Percentiles rank a stretch among this genome's conserved stretches.
phyloP scores from a whole-genome alignment of 2,329 filamentous ascomycete genomes.

The Fusarium tanahbumbuense region DNA sequence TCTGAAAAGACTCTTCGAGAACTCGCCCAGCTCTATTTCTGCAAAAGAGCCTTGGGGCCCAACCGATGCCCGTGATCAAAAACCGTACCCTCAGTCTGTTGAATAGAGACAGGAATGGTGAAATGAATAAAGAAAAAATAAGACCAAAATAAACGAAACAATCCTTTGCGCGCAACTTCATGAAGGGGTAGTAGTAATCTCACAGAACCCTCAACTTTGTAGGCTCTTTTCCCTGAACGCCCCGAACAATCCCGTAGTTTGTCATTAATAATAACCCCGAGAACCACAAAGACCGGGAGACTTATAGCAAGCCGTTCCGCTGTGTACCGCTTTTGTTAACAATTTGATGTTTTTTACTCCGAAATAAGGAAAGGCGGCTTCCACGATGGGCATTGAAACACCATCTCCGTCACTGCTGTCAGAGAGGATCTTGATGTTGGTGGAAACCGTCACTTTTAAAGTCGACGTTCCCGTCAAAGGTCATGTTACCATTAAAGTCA shows the following conservation, averaged over 20 bases:
- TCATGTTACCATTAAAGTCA: conserved; percentile 3
- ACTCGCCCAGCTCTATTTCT: conserved; percentile 27
- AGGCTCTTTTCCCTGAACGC: conserved; percentile 46
- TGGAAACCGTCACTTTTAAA: not conserved
- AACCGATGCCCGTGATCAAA: conserved; percentile 11
- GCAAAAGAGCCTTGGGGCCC: conserved; percentile 6
- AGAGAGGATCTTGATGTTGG: not conserved
- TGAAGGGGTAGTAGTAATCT: conserved; percentile 42
- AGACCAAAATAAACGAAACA: conserved; percentile 23
- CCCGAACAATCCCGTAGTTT: conserved; percentile 45
- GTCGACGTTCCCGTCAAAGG: conserved; percentile 3
- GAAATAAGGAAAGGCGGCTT: not conserved
- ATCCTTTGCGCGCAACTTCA: conserved; percentile 45
- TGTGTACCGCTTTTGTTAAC: conserved; percentile 25
- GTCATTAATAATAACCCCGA: conserved; percentile 44
- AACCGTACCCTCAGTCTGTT: conserved; percentile 23
- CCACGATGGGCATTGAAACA: not conserved
- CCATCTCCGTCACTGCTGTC: not conserved
- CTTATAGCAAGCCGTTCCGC: conserved; percentile 33
- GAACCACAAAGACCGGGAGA: conserved; percentile 31
- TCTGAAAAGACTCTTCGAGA: conserved; percentile 26
- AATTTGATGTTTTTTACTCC: conserved; percentile 4
- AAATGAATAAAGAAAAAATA: conserved; percentile 24
- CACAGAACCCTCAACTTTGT: conserved; percentile 45
- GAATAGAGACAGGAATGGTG: conserved; percentile 33